Evolutionary conservation across 305 asterid species (phyloP).

Genomic region (Fraxinus ornus): DNA sequence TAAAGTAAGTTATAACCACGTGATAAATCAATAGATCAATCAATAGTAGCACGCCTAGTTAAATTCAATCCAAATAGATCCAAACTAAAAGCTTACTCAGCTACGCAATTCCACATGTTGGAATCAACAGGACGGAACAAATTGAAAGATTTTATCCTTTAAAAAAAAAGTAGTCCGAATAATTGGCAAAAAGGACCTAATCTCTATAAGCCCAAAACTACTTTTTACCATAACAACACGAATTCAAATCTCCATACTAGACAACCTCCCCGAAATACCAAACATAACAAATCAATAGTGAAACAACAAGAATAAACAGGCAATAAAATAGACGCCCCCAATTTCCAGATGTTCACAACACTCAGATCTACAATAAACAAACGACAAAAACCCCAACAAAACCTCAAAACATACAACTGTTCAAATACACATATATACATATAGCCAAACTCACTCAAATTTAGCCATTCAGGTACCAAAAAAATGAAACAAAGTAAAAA

Average conservation of each 20-base stretch:
- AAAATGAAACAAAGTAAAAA: conserved; percentile 8
- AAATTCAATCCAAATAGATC: not conserved
- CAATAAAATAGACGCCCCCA: not conserved
- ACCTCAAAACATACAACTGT: not conserved
- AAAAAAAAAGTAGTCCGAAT: not conserved
- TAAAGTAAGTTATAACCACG: not conserved
- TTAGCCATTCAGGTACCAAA: not conserved
- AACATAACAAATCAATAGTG: not conserved
- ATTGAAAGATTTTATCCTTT: not conserved
- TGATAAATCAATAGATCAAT: not conserved
- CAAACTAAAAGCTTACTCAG: not conserved
- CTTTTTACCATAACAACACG: not conserved
- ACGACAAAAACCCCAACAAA: not conserved
- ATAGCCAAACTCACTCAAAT: not conserved
- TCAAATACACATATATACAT: not conserved
- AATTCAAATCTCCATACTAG: not conserved
- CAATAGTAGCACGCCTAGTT: not conserved
- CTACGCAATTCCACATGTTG: not conserved
- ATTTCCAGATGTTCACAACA: conserved; percentile 11
- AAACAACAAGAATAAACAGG: not conserved
- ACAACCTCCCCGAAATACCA: not conserved
- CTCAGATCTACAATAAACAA: conserved; percentile 31
- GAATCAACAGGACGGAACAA: not conserved
- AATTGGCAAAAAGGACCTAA: not conserved
- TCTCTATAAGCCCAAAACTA: not conserved